phyloP scores from a whole-genome alignment of 305 asterid species.

The Fraxinus latifolia region DNA sequence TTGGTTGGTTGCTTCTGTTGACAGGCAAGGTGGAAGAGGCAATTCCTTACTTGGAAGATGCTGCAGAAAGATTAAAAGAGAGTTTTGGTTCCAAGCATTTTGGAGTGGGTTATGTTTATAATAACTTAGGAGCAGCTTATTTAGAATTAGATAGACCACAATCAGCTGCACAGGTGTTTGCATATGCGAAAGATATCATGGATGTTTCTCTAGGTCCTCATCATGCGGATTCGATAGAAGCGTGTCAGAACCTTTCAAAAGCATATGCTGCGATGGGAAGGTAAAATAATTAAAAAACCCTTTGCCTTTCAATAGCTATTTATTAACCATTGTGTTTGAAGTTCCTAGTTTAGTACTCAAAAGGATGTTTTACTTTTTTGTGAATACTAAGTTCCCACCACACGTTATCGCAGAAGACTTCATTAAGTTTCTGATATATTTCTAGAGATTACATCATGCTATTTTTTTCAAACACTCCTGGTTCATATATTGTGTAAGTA shows the following conservation, averaged over 20 bases:
- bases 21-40: conserved; percentile 75
- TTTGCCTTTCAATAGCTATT: neutral
- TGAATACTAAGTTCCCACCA: neutral
- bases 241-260: conserved; percentile 79
- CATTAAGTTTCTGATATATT: neutral
- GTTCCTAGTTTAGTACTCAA: neutral
- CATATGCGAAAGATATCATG: conserved; percentile 84
- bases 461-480: neutral
- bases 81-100: conserved; percentile 84
- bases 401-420: neutral
- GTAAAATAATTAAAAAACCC: conserved; percentile 33
- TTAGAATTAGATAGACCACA: conserved; percentile 83
- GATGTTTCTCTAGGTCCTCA: conserved; percentile 90
- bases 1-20: conserved; percentile 80
- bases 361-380: conserved; percentile 1
- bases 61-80: conserved; percentile 88
- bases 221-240: conserved; percentile 80
- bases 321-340: neutral
- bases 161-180: conserved; percentile 91
- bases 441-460: neutral
- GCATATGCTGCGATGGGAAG: conserved; percentile 87
- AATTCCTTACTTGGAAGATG: conserved; percentile 81
- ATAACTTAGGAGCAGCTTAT: conserved; percentile 89
- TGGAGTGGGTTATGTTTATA: conserved; percentile 80
- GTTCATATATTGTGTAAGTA: neutral